Evolutionary conservation across 2,329 filamentous ascomycete species (phyloP).

Genomic region (Alternaria triticina): DNA sequence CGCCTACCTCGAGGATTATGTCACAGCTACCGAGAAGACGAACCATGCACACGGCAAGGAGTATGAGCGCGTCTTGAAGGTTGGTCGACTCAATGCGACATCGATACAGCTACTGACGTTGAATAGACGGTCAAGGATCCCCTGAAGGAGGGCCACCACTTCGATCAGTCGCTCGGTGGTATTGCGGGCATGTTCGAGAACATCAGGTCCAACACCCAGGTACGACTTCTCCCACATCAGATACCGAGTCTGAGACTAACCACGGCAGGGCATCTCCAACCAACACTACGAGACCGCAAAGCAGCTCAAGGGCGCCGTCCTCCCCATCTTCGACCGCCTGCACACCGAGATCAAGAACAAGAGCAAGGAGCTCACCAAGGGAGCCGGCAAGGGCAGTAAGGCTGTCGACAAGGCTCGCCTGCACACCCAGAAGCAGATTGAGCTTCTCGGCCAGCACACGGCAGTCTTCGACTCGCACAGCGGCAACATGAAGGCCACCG

Average conservation of each 20-base stretch:
- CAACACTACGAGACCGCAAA: constrained; percentile 91
- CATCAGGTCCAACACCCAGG: constrained; percentile 86
- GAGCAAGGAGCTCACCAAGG: constrained; percentile 82
- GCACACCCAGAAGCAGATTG: constrained; percentile 92
- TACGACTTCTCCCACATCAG: constrained; percentile 36
- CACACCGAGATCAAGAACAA: constrained; percentile 98
- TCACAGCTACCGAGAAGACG: constrained; percentile 82
- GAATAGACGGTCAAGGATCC: constrained; percentile 80
- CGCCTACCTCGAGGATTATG: constrained; percentile 88
- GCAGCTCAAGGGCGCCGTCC: constrained; percentile 81
- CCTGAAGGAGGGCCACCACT: constrained; percentile 88
- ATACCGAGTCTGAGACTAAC: neutral
- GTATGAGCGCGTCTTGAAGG: constrained; percentile 93
- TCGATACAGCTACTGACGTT: constrained; percentile 13
- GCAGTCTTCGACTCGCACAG: constrained; percentile 79
- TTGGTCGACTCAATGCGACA: constrained; percentile 34
- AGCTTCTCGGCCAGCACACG: constrained; percentile 86
- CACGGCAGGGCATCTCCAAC: constrained; percentile 75
- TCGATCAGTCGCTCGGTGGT: constrained; percentile 87
- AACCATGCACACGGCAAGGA: constrained; percentile 88
- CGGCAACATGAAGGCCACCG: constrained; percentile 70
- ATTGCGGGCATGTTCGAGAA: constrained; percentile 92
- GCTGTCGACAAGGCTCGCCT: constrained; percentile 88
- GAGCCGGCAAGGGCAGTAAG: constrained; percentile 84
- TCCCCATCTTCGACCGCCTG: constrained; percentile 87